phyloP scores from a whole-genome alignment of 805 yeast species.

The Lipomyces japonicus region DNA sequence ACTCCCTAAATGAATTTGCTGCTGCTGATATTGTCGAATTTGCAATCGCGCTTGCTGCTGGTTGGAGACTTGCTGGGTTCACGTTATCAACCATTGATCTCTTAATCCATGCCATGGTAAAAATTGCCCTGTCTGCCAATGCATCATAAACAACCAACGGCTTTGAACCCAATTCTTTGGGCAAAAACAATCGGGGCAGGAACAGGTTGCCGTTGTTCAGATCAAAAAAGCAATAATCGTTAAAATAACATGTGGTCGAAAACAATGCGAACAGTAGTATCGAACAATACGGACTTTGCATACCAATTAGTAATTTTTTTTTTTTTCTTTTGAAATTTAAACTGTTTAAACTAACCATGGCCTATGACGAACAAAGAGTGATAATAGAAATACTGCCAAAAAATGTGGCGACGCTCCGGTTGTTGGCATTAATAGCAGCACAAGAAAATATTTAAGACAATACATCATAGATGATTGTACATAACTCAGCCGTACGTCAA shows the following conservation, averaged over 20 bases:
- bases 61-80: conserved; percentile 6
- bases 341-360: conserved; percentile 19
- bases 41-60: too few species aligned
- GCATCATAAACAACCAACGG: conserved; percentile 18
- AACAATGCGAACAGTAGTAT: conserved; percentile 23
- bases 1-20: conserved; percentile 10
- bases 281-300: conserved; percentile 26
- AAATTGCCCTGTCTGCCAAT: conserved; percentile 18
- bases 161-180: conserved; percentile 19
- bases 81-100: neutral
- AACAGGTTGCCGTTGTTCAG: conserved; percentile 23
- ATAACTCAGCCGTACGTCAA: too few species aligned
- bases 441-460: conserved; percentile 28
- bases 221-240: conserved; percentile 26
- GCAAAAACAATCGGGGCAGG: conserved; percentile 23
- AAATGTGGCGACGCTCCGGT: conserved; percentile 28
- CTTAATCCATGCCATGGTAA: conserved; percentile 2
- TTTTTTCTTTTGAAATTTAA: neutral
- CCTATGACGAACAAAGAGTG: conserved; percentile 20
- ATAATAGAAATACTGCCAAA: conserved; percentile 21
- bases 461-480: too few species aligned
- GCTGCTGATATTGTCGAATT: neutral
- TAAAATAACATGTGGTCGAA: conserved; percentile 20
- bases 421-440: conserved; percentile 27
- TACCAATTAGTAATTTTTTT: neutral